These are phyloP conservation scores for Neofusicoccum laricinum DNA, from an alignment of 2,329 filamentous ascomycete genomes.

Conservation along the genomic window DNA sequence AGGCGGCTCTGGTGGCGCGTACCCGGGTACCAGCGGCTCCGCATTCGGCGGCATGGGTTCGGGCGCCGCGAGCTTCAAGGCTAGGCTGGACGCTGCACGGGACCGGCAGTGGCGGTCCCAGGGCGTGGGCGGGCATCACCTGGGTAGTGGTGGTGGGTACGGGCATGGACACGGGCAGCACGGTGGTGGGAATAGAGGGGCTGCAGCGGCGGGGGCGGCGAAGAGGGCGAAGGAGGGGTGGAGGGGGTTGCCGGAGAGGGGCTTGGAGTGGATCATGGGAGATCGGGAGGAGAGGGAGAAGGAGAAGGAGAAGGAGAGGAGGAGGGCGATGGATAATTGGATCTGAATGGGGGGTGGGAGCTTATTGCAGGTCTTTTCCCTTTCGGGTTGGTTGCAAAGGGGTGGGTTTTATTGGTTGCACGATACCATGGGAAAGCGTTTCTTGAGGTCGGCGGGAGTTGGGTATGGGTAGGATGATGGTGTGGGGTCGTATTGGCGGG, in stretches of 20 bases:
- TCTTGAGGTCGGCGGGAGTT: neutral
- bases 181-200: neutral
- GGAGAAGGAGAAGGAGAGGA: constrained; percentile 23
- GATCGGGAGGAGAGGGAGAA: constrained; percentile 20
- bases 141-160: neutral
- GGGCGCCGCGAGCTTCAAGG: constrained; percentile 25
- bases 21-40: neutral
- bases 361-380: neutral
- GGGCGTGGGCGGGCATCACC: constrained; percentile 23
- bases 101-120: constrained; percentile 31
- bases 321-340: constrained; percentile 11
- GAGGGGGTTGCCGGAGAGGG: constrained; percentile 22
- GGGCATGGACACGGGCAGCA: neutral
- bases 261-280: constrained; percentile 36
- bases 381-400: neutral
- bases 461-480: neutral
- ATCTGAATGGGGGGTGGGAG: neutral
- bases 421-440: neutral
- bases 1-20: neutral
- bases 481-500: neutral
- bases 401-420: neutral
- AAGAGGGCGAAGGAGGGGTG: constrained; percentile 24
- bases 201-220: neutral
- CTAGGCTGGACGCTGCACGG: constrained; percentile 30
- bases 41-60: neutral